Evolutionary conservation across 1,284 basidiomycete genomes (phyloP).

Genomic region (Vanrija sp.): DNA sequence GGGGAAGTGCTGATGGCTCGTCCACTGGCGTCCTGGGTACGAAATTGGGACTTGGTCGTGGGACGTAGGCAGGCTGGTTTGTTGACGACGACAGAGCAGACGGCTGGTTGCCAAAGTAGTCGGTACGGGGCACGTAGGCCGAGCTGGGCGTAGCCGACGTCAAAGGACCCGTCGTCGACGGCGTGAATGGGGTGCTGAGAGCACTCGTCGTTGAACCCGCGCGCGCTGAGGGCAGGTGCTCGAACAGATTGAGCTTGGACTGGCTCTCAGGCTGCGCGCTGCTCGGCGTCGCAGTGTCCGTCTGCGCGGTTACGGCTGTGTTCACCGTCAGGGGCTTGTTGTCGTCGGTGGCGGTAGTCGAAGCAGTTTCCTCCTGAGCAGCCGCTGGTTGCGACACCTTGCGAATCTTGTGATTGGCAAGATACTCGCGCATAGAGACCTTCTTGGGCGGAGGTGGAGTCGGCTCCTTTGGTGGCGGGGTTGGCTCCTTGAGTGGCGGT

Average conservation of each 20-base stretch:
- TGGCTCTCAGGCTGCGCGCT: too few relatives aligned
- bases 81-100: not conserved
- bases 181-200: slow-evolving; percentile 4
- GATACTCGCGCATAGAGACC: slow-evolving; percentile 38
- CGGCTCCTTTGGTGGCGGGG: slow-evolving; percentile 22
- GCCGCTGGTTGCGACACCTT: slow-evolving; percentile 23
- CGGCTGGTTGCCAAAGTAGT: slow-evolving; percentile 22
- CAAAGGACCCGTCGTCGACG: not conserved
- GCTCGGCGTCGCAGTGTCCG: not conserved
- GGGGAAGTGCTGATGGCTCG: not conserved
- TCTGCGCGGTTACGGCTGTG: not conserved
- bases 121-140: slow-evolving; percentile 24
- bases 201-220: slow-evolving; percentile 1
- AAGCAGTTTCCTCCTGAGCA: not conserved
- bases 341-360: not conserved
- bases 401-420: slow-evolving; percentile 37
- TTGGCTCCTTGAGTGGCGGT: slow-evolving; percentile 24
- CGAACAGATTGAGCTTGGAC: slow-evolving; percentile 24
- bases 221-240: slow-evolving; percentile 27
- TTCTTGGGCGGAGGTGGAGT: slow-evolving; percentile 35
- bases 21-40: slow-evolving; percentile 8
- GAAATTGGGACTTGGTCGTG: slow-evolving; percentile 14
- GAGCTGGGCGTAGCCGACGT: slow-evolving; percentile 7
- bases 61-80: slow-evolving; percentile 4
- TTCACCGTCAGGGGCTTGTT: too few relatives aligned